phyloP scores from a whole-genome alignment of 306 rosid genomes.

The Lathyrus sativus region DNA sequence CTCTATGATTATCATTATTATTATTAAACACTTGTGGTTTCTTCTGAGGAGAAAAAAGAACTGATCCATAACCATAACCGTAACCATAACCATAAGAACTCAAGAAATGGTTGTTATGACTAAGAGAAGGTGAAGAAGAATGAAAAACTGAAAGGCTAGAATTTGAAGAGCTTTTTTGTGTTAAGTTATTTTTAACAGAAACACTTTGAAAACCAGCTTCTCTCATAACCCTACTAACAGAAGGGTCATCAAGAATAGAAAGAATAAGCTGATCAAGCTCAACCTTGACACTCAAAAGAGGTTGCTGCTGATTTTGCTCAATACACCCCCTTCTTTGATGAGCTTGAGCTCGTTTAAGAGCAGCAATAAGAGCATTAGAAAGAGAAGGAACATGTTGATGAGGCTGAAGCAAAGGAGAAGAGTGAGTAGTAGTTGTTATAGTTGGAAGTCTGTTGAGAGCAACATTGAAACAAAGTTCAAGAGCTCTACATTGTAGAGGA shows the following conservation, averaged over 20 bases:
- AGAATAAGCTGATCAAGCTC: constrained; percentile 86
- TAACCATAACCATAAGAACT: not conserved
- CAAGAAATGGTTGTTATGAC: constrained; percentile 48
- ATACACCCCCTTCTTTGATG: constrained; percentile 96
- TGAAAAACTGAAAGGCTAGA: constrained; percentile 44
- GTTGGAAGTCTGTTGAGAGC: constrained; percentile 94
- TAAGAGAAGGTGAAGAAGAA: constrained; percentile 63
- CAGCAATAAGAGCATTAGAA: constrained; percentile 94
- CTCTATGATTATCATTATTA: not conserved
- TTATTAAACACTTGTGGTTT: constrained; percentile 19
- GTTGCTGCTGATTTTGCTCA: constrained; percentile 85
- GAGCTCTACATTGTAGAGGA: constrained; percentile 86
- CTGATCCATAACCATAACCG: constrained; percentile 40
- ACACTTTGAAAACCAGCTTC: constrained; percentile 94
- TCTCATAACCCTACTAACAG: constrained; percentile 95
- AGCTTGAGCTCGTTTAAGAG: constrained; percentile 90
- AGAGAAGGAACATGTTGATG: constrained; percentile 62
- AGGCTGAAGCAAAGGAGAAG: constrained; percentile 43
- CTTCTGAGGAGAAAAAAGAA: constrained; percentile 64
- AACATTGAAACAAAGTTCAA: constrained; percentile 98
- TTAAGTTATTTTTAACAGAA: constrained; percentile 55
- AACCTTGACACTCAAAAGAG: constrained; percentile 70
- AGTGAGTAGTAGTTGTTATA: constrained; percentile 35
- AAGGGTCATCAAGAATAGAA: constrained; percentile 91
- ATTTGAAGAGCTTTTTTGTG: constrained; percentile 55